phyloP scores from a whole-genome alignment of 106 monocot species.

The Acanthochlamys bracteata region DNA sequence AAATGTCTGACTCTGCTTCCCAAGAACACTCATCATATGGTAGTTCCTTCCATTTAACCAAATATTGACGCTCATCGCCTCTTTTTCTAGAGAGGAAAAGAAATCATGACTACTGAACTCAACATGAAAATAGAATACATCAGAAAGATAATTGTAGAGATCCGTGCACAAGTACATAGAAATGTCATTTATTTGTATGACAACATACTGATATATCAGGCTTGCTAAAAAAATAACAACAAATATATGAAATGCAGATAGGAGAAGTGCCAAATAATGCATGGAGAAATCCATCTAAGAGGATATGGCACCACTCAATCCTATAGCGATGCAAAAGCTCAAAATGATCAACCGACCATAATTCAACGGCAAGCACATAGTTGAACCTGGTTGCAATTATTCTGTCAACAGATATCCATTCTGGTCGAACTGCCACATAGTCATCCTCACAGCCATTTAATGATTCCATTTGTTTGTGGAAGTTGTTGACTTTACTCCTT shows the following conservation, averaged over 20 bases:
- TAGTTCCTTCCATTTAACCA: conserved; percentile 98
- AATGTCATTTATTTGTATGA: too few relatives aligned
- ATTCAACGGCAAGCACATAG: neutral
- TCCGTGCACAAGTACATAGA: too few relatives aligned
- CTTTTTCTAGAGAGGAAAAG: conserved; percentile 40
- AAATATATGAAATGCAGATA: too few relatives aligned
- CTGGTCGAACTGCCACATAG: conserved; percentile 81
- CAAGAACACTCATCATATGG: conserved; percentile 90
- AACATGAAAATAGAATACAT: too few relatives aligned
- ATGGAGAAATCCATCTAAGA: too few relatives aligned
- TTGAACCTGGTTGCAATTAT: conserved; percentile 73
- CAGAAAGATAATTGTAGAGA: too few relatives aligned
- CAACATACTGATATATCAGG: too few relatives aligned
- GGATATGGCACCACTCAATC: too few relatives aligned
- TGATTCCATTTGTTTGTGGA: conserved; percentile 61
- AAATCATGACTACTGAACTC: too few relatives aligned
- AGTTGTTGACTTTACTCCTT: conserved; percentile 67
- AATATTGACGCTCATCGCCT: conserved; percentile 61
- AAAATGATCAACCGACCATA: neutral
- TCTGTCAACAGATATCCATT: conserved; percentile 98
- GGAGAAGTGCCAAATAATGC: too few relatives aligned
- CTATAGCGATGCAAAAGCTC: too few relatives aligned
- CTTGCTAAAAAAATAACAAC: too few relatives aligned
- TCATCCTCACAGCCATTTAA: conserved; percentile 63
- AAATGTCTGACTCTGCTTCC: conserved; percentile 80